These are phyloP conservation scores for Yamadazyma olivae DNA, from an alignment of 805 yeast genomes.

Conservation along the genomic window DNA sequence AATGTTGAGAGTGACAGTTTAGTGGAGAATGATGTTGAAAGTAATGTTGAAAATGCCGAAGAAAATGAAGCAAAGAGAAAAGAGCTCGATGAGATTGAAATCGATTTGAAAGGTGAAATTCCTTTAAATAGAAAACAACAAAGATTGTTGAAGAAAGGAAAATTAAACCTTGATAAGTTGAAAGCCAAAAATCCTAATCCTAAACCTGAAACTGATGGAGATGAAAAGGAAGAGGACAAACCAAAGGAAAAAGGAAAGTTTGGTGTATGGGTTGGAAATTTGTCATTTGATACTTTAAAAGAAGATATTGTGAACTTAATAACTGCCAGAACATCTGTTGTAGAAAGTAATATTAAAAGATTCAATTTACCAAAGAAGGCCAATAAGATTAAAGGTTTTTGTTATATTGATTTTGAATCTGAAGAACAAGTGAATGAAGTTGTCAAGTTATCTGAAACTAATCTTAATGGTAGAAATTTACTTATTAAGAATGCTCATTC, in stretches of 20 bases:
- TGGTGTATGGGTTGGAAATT: slow-evolving; percentile 95
- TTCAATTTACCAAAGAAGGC: slow-evolving; percentile 77
- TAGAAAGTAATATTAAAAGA: slow-evolving; percentile 59
- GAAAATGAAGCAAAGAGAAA: slow-evolving; percentile 25
- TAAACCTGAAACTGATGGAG: slow-evolving; percentile 36
- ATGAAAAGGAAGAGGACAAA: slow-evolving; percentile 18
- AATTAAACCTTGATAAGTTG: slow-evolving; percentile 62
- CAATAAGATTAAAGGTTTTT: slow-evolving; percentile 78
- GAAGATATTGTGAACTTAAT: slow-evolving; percentile 71
- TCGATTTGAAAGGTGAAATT: slow-evolving; percentile 64
- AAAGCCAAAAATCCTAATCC: slow-evolving; percentile 35
- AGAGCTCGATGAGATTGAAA: slow-evolving; percentile 62
- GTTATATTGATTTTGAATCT: slow-evolving; percentile 77
- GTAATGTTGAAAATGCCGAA: slow-evolving; percentile 9
- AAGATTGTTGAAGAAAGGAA: slow-evolving; percentile 78
- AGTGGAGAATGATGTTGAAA: slow-evolving; percentile 15
- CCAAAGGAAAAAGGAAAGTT: slow-evolving; percentile 43
- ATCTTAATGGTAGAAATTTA: slow-evolving; percentile 79
- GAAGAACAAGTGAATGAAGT: slow-evolving; percentile 60
- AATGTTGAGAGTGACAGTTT: slow-evolving; percentile 7
- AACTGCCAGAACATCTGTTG: slow-evolving; percentile 49
- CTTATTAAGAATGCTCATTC: slow-evolving; percentile 79
- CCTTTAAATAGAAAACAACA: slow-evolving; percentile 92
- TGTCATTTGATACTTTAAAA: slow-evolving; percentile 77
- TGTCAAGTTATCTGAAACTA: slow-evolving; percentile 64